A percentile compares a stretch with the other conserved stretches of the same genome.
Evolutionary conservation across 2,329 filamentous ascomycete species (phyloP).

Genomic region (Cordyceps javanica): DNA sequence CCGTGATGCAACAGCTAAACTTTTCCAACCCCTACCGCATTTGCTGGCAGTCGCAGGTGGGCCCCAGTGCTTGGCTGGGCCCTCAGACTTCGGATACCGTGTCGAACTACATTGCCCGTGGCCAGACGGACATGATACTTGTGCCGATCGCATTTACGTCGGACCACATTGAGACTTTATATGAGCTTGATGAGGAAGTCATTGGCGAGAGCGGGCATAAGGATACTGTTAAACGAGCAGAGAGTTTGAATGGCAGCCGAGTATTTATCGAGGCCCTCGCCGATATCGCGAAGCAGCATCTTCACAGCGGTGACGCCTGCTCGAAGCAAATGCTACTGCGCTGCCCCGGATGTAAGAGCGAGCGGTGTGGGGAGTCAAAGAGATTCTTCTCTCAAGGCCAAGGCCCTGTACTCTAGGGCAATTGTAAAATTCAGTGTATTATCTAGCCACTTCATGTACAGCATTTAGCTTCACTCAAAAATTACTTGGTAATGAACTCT

Average conservation of each 20-base stretch:
- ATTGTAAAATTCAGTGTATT: not conserved
- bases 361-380: slow-evolving; percentile 74
- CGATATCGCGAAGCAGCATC: slow-evolving; percentile 75
- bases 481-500: no score
- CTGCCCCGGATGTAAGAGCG: slow-evolving; percentile 89
- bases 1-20: slow-evolving; percentile 87
- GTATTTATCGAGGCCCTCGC: slow-evolving; percentile 89
- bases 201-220: slow-evolving; percentile 77
- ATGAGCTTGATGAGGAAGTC: slow-evolving; percentile 88
- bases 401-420: not conserved
- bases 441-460: not conserved
- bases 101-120: slow-evolving; percentile 80
- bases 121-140: slow-evolving; percentile 82
- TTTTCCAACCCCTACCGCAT: slow-evolving; percentile 89
- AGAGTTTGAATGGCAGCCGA: slow-evolving; percentile 84
- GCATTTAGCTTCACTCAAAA: not conserved
- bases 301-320: slow-evolving; percentile 61
- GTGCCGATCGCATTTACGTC: slow-evolving; percentile 97
- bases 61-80: slow-evolving; percentile 89
- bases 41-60: slow-evolving; percentile 97
- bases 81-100: slow-evolving; percentile 89
- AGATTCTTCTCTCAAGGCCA: slow-evolving; percentile 49
- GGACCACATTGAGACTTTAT: slow-evolving; percentile 98
- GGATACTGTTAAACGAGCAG: slow-evolving; percentile 80
- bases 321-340: slow-evolving; percentile 83